Evolutionary conservation across 495 filamentous ascomycete species (phyloP).

Genomic region (Xylaria telfairii): DNA sequence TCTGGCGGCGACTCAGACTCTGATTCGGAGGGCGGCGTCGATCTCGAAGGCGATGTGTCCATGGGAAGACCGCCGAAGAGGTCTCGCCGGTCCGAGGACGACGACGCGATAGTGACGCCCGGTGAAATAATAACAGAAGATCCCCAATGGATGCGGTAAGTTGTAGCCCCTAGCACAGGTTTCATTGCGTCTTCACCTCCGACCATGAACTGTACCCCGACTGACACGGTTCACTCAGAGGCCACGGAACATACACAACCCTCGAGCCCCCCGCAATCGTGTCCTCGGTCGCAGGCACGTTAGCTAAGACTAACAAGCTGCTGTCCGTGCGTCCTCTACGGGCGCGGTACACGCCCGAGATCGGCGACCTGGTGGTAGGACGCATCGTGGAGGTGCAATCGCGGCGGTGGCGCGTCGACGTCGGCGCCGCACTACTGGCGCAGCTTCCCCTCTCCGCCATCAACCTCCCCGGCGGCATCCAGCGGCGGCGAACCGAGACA

Average conservation of each 20-base stretch:
- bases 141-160: slow-evolving; percentile 94
- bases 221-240: slow-evolving; percentile 52
- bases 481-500: slow-evolving; percentile 86
- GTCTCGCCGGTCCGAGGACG: slow-evolving; percentile 37
- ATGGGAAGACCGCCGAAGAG: slow-evolving; percentile 46
- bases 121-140: slow-evolving; percentile 88
- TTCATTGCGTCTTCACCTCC: not conserved
- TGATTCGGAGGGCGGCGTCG: slow-evolving; percentile 58
- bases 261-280: slow-evolving; percentile 70
- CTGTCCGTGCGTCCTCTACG: slow-evolving; percentile 87
- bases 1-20: slow-evolving; percentile 30
- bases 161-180: not conserved
- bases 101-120: slow-evolving; percentile 74
- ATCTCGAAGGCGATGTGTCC: slow-evolving; percentile 69
- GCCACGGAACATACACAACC: slow-evolving; percentile 79
- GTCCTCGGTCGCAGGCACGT: slow-evolving; percentile 84
- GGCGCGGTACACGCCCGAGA: slow-evolving; percentile 93
- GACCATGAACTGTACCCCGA: not conserved
- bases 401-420: slow-evolving; percentile 91
- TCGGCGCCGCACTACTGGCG: slow-evolving; percentile 82
- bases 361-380: slow-evolving; percentile 93
- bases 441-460: slow-evolving; percentile 84
- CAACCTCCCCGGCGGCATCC: slow-evolving; percentile 92
- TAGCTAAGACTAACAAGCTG: slow-evolving; percentile 93
- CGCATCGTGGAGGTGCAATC: slow-evolving; percentile 91